Conservation (phyloP, 805 yeast genomes). For the Hanseniaspora lindneri region DNA sequence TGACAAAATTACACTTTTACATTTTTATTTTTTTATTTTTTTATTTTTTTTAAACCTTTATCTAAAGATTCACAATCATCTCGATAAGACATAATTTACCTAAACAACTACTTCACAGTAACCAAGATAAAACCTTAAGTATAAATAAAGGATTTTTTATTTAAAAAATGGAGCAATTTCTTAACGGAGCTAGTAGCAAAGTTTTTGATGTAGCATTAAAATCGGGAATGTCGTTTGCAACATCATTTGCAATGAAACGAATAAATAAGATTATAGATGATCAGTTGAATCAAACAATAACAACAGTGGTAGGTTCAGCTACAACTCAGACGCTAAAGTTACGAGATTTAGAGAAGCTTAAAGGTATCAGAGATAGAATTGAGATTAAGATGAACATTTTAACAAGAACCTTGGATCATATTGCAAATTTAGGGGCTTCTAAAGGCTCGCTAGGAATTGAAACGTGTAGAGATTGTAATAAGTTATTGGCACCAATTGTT, state of each 20-base stretch:
- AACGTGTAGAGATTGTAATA: slow-evolving; percentile 43
- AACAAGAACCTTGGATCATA: slow-evolving; percentile 54
- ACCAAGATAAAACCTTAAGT: no score
- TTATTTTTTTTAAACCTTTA: no score
- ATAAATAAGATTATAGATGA: slow-evolving; percentile 39
- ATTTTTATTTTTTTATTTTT: no score
- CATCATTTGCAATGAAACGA: slow-evolving; percentile 58
- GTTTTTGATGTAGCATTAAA: slow-evolving; percentile 70
- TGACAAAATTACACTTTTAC: no score
- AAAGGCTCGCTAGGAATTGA: slow-evolving; percentile 48
- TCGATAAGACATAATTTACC: no score
- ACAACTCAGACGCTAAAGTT: no score
- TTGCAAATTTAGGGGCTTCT: slow-evolving; percentile 44
- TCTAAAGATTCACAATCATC: no score
- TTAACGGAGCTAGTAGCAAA: slow-evolving; percentile 54
- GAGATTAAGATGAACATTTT: slow-evolving; percentile 50
- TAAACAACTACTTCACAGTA: no score
- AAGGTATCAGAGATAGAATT: slow-evolving; percentile 34
- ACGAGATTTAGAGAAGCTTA: no score
- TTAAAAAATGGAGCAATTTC: slow-evolving; percentile 34
- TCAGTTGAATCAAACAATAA: slow-evolving; percentile 21
- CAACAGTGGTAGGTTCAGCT: slow-evolving; percentile 26
- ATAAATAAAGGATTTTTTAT: no score
- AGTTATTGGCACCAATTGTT: slow-evolving; percentile 49
- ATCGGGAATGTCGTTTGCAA: slow-evolving; percentile 63